These are phyloP conservation scores for Chlamydomonas schloesseri DNA, from an alignment of 139 green algal species.

Conservation along the genomic window DNA sequence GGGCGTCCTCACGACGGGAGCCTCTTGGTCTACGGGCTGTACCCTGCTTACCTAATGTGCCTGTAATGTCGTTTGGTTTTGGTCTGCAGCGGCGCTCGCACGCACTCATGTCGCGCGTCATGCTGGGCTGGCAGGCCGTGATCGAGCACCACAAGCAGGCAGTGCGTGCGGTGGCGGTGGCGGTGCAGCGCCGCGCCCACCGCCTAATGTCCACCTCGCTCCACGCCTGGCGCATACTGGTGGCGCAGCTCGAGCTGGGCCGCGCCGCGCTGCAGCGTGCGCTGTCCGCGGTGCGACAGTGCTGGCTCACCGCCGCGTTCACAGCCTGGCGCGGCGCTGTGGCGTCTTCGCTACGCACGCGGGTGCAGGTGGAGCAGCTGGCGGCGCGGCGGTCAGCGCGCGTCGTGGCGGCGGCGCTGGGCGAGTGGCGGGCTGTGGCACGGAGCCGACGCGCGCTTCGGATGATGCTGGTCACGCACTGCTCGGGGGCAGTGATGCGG, in stretches of 20 bases:
- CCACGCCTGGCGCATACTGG: background rate
- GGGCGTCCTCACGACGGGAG: no score
- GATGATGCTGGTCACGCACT: background rate
- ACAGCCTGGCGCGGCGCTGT: background rate
- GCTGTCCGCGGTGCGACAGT: background rate
- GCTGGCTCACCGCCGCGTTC: conserved; percentile 1
- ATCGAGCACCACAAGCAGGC: background rate
- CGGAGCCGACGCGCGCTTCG: background rate
- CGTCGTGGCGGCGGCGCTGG: background rate
- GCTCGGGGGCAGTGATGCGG: no score
- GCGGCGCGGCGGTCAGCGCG: background rate
- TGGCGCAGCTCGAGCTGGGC: background rate
- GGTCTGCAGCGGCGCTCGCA: conserved; percentile 28
- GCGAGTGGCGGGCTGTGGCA: background rate
- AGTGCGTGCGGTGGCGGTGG: background rate
- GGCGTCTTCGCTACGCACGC: background rate
- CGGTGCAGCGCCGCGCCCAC: background rate
- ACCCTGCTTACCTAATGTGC: no score
- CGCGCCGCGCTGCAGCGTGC: conserved; percentile 6
- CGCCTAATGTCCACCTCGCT: background rate
- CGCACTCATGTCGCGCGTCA: background rate
- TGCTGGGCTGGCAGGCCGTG: conserved; percentile 5
- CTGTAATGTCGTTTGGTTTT: background rate
- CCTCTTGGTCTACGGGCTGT: no score
- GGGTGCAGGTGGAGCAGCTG: conserved; percentile 21